A percentile compares a stretch with the other conserved stretches of the same genome.
phyloP scores from a whole-genome alignment of 2,329 filamentous ascomycete species.

The Penicillium psychrosexuale region DNA sequence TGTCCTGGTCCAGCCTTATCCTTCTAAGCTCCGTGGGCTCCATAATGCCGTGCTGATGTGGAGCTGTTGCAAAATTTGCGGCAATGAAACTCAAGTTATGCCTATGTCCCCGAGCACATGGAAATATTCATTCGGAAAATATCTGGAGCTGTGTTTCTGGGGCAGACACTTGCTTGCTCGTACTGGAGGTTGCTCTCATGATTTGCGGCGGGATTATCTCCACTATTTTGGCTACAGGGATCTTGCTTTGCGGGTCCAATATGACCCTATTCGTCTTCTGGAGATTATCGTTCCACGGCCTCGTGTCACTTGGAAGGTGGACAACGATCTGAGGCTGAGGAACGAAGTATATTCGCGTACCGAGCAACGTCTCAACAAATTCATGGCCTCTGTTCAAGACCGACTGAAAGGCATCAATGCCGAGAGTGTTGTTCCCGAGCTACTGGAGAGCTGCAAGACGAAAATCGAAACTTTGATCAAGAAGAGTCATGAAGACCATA shows the following conservation, averaged over 20 bases:
- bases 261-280: slow-evolving; percentile 85
- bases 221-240: slow-evolving; percentile 89
- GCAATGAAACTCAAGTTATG: slow-evolving; percentile 82
- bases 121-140: slow-evolving; percentile 99
- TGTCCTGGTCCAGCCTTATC: slow-evolving; percentile 76
- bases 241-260: slow-evolving; percentile 82
- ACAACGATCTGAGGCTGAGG: slow-evolving; percentile 85
- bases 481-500: slow-evolving; percentile 80
- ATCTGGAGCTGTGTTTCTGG: slow-evolving; percentile 97
- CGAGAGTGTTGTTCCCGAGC: slow-evolving; percentile 85
- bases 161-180: slow-evolving; percentile 73
- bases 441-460: slow-evolving; percentile 73
- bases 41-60: slow-evolving; percentile 89
- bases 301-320: slow-evolving; percentile 95
- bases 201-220: slow-evolving; percentile 87
- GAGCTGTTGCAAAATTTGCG: slow-evolving; percentile 91
- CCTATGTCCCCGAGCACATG: slow-evolving; percentile 92
- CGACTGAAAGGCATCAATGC: slow-evolving; percentile 85
- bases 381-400: slow-evolving; percentile 81
- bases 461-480: slow-evolving; percentile 77
- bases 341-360: slow-evolving; percentile 84
- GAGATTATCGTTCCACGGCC: slow-evolving; percentile 91
- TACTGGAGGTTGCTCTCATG: slow-evolving; percentile 79
- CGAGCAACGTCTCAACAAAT: slow-evolving; percentile 77
- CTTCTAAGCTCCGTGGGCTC: slow-evolving; percentile 62